phyloP scores from a whole-genome alignment of 176 grass and related monocot species.

The Bolboschoenus planiculmis region DNA sequence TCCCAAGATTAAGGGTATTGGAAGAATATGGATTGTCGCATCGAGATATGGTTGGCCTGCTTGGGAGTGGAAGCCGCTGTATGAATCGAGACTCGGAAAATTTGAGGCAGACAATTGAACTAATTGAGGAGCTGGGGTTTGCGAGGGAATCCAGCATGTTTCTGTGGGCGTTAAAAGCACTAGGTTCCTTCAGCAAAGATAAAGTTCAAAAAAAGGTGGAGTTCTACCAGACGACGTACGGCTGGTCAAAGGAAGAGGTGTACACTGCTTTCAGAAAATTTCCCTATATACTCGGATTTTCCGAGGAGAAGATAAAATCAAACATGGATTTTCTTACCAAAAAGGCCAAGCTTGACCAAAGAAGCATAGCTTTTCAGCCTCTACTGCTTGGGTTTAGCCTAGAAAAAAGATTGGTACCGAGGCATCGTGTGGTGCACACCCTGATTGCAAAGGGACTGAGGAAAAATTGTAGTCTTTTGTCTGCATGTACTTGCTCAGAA shows the following conservation, averaged over 20 bases:
- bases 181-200: too few relatives aligned
- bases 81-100: background rate
- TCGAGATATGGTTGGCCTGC: background rate
- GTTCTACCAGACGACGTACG: too few relatives aligned
- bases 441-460: background rate
- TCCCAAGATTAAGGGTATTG: background rate
- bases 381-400: background rate
- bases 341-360: background rate
- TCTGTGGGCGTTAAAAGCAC: background rate
- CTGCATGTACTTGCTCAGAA: background rate
- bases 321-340: conserved; percentile 11
- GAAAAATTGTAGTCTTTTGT: background rate
- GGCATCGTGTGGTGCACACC: background rate
- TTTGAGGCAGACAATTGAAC: background rate
- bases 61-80: background rate
- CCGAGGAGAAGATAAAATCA: background rate
- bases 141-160: background rate
- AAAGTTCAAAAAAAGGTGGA: too few relatives aligned
- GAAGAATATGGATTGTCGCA: background rate
- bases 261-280: background rate
- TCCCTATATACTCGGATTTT: background rate
- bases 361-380: background rate
- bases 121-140: background rate
- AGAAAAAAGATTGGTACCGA: background rate
- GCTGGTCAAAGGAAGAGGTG: conserved; percentile 8